Percentiles rank a stretch among this genome's conserved stretches.
Evolutionary conservation across 2,329 filamentous ascomycete genomes (phyloP).

Genomic region (Hirsutella minnesotensis): DNA sequence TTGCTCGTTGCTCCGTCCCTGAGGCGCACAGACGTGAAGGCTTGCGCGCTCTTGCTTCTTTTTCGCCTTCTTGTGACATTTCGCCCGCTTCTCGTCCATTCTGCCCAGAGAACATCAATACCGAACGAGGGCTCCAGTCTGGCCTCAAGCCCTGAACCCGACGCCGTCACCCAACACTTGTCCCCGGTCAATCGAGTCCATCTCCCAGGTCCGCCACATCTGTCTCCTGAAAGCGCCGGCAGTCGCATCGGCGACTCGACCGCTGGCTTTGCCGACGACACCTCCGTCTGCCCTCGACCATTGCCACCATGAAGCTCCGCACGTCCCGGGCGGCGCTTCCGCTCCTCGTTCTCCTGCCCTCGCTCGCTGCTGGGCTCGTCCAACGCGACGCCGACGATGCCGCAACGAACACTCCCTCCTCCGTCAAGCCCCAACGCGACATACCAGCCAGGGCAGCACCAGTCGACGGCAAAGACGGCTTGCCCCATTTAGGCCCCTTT

Average conservation of each 20-base stretch:
- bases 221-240: too few relatives aligned
- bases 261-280: not conserved
- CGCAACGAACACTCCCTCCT: slow-evolving; percentile 9
- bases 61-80: too few relatives aligned
- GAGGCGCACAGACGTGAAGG: too few relatives aligned
- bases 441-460: slow-evolving; percentile 62
- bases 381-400: slow-evolving; percentile 14
- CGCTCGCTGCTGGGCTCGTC: slow-evolving; percentile 35
- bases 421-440: slow-evolving; percentile 21
- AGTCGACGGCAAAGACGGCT: slow-evolving; percentile 86
- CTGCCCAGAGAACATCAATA: too few relatives aligned
- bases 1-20: too few relatives aligned
- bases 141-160: too few relatives aligned
- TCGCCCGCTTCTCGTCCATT: too few relatives aligned
- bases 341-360: slow-evolving; percentile 45
- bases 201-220: too few relatives aligned
- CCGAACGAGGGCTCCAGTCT: too few relatives aligned
- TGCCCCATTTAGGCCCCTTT: slow-evolving; percentile 79
- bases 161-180: too few relatives aligned
- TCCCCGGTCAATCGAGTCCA: too few relatives aligned
- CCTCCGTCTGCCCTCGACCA: not conserved
- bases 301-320: slow-evolving; percentile 46
- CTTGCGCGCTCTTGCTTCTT: too few relatives aligned
- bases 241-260: not conserved
- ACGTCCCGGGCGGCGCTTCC: slow-evolving; percentile 41